These are phyloP conservation scores for Penicillium sp. DNA, from an alignment of 2,329 filamentous ascomycete species.

Conservation along the genomic window DNA sequence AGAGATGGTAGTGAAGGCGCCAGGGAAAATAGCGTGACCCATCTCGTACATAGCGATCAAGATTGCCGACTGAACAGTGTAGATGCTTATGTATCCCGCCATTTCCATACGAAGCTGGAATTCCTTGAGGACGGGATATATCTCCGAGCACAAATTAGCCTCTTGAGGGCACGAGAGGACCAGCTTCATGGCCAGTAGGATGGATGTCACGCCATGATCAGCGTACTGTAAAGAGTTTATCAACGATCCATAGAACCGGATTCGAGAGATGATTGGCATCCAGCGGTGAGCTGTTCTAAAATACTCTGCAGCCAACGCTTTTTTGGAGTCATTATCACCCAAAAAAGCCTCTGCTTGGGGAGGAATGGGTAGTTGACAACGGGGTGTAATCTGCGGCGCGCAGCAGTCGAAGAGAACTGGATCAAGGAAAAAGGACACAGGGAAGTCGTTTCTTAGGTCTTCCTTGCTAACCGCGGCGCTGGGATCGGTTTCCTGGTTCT, in stretches of 20 bases:
- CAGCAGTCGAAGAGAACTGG: neutral
- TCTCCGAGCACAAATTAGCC: neutral
- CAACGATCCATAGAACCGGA: neutral
- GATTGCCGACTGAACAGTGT: conserved; percentile 2
- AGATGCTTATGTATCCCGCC: neutral
- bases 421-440: conserved; percentile 2
- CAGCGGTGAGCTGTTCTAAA: conserved; percentile 1
- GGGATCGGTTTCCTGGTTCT: neutral
- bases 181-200: conserved; percentile 2
- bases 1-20: neutral
- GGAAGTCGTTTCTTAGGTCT: neutral
- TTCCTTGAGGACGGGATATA: conserved; percentile 1
- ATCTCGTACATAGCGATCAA: conserved; percentile 1
- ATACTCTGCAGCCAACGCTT: conserved; percentile 1
- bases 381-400: neutral
- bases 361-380: conserved; percentile 3
- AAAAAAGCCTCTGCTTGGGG: neutral
- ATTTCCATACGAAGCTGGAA: conserved; percentile 1
- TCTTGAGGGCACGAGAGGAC: neutral
- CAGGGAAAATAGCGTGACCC: neutral
- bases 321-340: neutral
- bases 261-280: conserved; percentile 4
- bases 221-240: neutral
- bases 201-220: neutral
- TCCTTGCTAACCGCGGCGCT: neutral